Evolutionary conservation across 1,139 yeast species (phyloP), one percentile per base, ranked within the genome.

Genomic region (Casaregolazyma suthepensis): DNA sequence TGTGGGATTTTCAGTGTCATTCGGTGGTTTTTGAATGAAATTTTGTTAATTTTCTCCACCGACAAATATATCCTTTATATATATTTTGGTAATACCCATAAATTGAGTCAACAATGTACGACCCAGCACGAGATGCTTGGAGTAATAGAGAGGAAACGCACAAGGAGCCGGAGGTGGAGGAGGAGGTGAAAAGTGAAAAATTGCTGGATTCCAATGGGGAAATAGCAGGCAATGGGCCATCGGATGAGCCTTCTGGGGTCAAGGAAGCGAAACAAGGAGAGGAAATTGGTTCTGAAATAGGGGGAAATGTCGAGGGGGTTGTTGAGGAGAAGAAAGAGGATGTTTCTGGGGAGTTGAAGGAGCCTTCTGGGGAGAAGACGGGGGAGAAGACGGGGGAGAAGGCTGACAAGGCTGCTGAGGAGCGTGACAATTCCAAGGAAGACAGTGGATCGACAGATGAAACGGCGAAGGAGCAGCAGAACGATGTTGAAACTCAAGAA

Each of bases 111-210:
- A 18, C 45, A 43, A 67, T 66, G 70, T 67, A 67, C 57, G 70
- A 67, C 50, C 70, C 70, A 12, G 70, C 69, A 1, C 52, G 70
- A 54, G 70, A 66, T 52, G 57, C 66, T 17, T 66, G 69, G 68
- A 60, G 58, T 22, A 56, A 52, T n/a, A 51, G 54, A 12, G 56
- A 56, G 9, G 63, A 56, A 23, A 20, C 48, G 13, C 40, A 13
- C 5, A 35, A 35, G 13, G 17, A 35, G 17, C 35, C 7, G 12
- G 26, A 20, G 10, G 6, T 18, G 23, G 19, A 13, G 46, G 22
- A 7, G 18, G 9, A n/a, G 5, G 15, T 3, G 19, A 26, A 23
- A 22, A 20, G 10, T 10, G 29, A 20, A 22, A 17, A 26, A 20
- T 13, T 18, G n/a, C 12, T 13, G 20, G 18, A 18, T 9, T 2